A percentile compares a stretch with the other conserved stretches of the same genome.
Evolutionary conservation across 768 basidiomycete species (phyloP).

Genomic region (Russula ochroleuca): DNA sequence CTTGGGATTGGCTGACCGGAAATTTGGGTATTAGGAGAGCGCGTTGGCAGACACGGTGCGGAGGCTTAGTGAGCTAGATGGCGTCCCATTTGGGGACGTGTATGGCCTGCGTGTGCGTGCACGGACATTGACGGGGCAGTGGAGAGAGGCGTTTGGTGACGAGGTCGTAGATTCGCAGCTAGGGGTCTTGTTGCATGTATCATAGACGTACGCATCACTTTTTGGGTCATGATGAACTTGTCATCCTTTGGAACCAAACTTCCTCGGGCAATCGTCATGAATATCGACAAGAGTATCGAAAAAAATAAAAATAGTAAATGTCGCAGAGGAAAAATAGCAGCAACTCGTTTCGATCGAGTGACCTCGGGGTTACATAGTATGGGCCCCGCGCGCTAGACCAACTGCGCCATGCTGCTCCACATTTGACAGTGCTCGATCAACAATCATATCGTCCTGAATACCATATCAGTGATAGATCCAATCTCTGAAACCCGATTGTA

Average conservation of each 20-base stretch:
- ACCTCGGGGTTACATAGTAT: conserved; percentile 34
- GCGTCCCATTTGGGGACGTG: conserved; percentile 10
- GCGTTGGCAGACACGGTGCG: conserved; percentile 19
- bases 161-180: conserved; percentile 15
- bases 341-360: conserved; percentile 36
- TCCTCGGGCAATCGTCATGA: background rate
- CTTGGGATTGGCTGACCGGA: background rate
- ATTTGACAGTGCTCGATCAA: background rate
- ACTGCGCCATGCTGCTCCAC: conserved; percentile 34
- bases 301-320: background rate
- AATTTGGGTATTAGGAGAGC: conserved; percentile 10
- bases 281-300: background rate
- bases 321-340: conserved; percentile 26
- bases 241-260: background rate
- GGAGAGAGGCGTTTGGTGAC: conserved; percentile 17
- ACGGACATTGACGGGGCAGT: conserved; percentile 15
- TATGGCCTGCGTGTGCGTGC: conserved; percentile 13
- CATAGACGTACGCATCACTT: background rate
- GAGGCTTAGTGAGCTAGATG: conserved; percentile 16
- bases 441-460: too few species aligned
- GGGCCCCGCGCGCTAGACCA: conserved; percentile 30
- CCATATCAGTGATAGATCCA: too few species aligned
- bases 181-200: background rate
- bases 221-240: background rate
- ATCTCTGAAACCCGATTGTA: too few species aligned